phyloP scores from a whole-genome alignment of 495 filamentous ascomycete species.

The Glutinoglossum americanum region DNA sequence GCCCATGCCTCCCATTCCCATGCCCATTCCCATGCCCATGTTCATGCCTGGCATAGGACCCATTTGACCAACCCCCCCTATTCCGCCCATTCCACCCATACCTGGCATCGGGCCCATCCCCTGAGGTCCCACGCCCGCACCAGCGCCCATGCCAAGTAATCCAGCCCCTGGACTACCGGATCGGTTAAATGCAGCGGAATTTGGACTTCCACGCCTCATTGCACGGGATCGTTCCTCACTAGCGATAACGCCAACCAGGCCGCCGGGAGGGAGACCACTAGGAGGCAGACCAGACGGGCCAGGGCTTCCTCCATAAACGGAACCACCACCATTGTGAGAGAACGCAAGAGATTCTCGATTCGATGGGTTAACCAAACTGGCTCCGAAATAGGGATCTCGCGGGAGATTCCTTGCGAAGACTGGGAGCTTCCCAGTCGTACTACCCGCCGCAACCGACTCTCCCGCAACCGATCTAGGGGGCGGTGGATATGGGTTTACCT shows the following conservation, averaged over 20 bases:
- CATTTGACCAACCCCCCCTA: not conserved
- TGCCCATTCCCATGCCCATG: not conserved
- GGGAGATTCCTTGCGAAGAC: slow-evolving; percentile 76
- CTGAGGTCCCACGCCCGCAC: not conserved
- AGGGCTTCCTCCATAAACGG: slow-evolving; percentile 27
- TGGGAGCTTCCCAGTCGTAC: slow-evolving; percentile 31
- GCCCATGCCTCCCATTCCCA: slow-evolving; percentile 14
- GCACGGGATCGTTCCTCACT: slow-evolving; percentile 59
- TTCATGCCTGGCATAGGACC: slow-evolving; percentile 1
- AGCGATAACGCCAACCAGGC: slow-evolving; percentile 81
- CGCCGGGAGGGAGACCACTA: slow-evolving; percentile 34
- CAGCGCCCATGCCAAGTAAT: slow-evolving; percentile 22
- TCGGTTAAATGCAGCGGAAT: slow-evolving; percentile 15
- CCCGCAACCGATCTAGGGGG: slow-evolving; percentile 22
- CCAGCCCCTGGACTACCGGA: slow-evolving; percentile 20
- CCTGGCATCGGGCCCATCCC: not conserved
- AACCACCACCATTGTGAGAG: slow-evolving; percentile 31
- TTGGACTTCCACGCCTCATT: slow-evolving; percentile 50
- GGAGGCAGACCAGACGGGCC: slow-evolving; percentile 12
- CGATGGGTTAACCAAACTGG: slow-evolving; percentile 50
- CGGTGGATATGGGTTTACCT: slow-evolving; percentile 15
- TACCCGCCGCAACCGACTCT: slow-evolving; percentile 20
- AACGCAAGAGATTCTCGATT: slow-evolving; percentile 60
- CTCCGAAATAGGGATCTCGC: slow-evolving; percentile 73
- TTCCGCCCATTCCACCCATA: not conserved